These are phyloP conservation scores for Crepidotus variabilis DNA, from an alignment of 768 basidiomycete species.

Conservation along the genomic window DNA sequence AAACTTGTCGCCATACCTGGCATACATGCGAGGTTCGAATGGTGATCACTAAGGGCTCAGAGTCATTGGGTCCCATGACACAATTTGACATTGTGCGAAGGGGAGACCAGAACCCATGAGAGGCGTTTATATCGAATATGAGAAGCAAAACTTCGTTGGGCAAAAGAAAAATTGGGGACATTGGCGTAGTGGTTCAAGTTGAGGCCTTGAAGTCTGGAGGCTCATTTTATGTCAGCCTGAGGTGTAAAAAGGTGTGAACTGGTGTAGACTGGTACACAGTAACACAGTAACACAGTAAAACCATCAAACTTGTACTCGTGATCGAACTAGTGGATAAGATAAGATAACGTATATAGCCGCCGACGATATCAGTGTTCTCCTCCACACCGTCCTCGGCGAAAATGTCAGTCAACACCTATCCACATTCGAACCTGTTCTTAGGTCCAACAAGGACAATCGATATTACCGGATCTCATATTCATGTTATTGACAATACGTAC, in stretches of 20 bases:
- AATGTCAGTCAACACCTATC: constrained; percentile 20
- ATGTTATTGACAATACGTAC: constrained; percentile 54
- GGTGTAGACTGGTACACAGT: no score
- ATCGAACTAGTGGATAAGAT: neutral
- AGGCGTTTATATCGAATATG: neutral
- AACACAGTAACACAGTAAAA: no score
- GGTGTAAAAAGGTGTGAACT: no score
- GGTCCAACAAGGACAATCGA: constrained; percentile 32
- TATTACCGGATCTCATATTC: constrained; percentile 61
- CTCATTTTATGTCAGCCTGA: no score
- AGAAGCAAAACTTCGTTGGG: neutral
- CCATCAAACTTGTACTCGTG: neutral
- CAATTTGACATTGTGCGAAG: no score
- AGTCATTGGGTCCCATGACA: no score
- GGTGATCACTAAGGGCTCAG: neutral
- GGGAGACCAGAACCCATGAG: neutral
- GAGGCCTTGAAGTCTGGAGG: no score
- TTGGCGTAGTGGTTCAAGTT: neutral
- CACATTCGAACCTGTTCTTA: constrained; percentile 46
- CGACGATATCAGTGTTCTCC: neutral
- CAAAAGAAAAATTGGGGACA: neutral
- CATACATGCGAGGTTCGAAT: neutral
- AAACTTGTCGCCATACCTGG: neutral
- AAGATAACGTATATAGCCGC: neutral
- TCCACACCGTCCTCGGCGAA: neutral